phyloP scores from a whole-genome alignment of 2,329 filamentous ascomycete species.

The Cryphonectria carpinicola region DNA sequence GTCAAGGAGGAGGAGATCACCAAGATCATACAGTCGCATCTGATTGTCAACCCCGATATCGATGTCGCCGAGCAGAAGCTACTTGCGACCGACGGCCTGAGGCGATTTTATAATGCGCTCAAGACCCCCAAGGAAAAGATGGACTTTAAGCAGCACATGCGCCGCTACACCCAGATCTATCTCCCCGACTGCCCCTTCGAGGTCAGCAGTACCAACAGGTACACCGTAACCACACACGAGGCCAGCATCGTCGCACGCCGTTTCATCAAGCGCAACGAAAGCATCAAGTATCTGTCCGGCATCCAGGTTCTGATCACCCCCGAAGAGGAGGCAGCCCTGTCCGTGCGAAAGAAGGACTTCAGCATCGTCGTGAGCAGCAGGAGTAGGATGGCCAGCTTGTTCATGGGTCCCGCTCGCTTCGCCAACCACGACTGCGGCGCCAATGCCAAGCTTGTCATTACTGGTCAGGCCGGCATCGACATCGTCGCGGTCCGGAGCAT shows the following conservation, averaged over 20 bases:
- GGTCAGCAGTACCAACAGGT: slow-evolving; percentile 87
- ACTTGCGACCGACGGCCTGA: slow-evolving; percentile 72
- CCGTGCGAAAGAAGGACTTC: slow-evolving; percentile 86
- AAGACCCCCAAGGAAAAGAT: slow-evolving; percentile 79
- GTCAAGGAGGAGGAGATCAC: slow-evolving; percentile 68
- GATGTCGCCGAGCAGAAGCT: slow-evolving; percentile 72
- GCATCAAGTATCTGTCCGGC: slow-evolving; percentile 87
- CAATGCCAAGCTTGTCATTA: slow-evolving; percentile 85
- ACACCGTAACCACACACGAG: slow-evolving; percentile 89
- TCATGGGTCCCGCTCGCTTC: slow-evolving; percentile 93
- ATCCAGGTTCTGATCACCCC: slow-evolving; percentile 92
- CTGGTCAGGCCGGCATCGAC: slow-evolving; percentile 84
- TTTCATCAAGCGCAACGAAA: slow-evolving; percentile 78
- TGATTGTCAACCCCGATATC: slow-evolving; percentile 76
- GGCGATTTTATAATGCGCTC: slow-evolving; percentile 70
- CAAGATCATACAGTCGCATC: slow-evolving; percentile 64
- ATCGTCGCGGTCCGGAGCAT: slow-evolving; percentile 86
- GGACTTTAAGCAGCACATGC: slow-evolving; percentile 83
- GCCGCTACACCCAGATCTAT: slow-evolving; percentile 91
- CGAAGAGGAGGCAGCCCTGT: slow-evolving; percentile 84
- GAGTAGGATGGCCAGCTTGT: slow-evolving; percentile 87
- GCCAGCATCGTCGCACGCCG: slow-evolving; percentile 83
- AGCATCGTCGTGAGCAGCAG: slow-evolving; percentile 94
- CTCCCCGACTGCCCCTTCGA: slow-evolving; percentile 93
- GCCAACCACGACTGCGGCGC: slow-evolving; percentile 96